A percentile compares a stretch with the other conserved stretches of the same genome.
Evolutionary conservation across 805 yeast genomes (phyloP).

Genomic region (Saturnispora mendoncae): DNA sequence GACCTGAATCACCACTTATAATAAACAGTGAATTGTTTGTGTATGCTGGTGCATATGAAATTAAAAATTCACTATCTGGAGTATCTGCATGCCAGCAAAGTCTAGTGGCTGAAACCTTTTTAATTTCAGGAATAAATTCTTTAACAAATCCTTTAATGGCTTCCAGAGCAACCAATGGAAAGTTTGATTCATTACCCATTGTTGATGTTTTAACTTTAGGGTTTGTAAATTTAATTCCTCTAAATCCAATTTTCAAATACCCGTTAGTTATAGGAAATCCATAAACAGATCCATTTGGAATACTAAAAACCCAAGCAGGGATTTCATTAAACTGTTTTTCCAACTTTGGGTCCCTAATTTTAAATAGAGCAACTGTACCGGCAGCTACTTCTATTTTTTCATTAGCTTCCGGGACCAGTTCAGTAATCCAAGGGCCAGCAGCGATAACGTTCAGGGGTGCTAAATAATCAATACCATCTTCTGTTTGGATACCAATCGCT

Average conservation of each 20-base stretch:
- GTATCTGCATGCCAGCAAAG: slow-evolving; percentile 32
- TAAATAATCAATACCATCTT: slow-evolving; percentile 19
- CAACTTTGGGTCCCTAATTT: slow-evolving; percentile 15
- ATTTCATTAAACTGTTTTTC: slow-evolving; percentile 18
- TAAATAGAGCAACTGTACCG: slow-evolving; percentile 26
- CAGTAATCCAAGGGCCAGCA: slow-evolving; percentile 26
- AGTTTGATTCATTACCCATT: slow-evolving; percentile 18
- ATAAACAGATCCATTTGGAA: slow-evolving; percentile 27
- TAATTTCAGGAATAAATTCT: slow-evolving; percentile 23
- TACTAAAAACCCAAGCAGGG: slow-evolving; percentile 27
- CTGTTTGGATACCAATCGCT: slow-evolving; percentile 22
- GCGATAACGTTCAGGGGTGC: slow-evolving; percentile 20
- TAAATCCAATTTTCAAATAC: slow-evolving; percentile 25
- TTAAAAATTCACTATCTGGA: slow-evolving; percentile 28
- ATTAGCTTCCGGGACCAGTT: slow-evolving; percentile 24
- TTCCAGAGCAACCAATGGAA: slow-evolving; percentile 25
- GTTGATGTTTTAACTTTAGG: slow-evolving; percentile 24
- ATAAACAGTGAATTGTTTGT: slow-evolving; percentile 25
- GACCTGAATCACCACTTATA: slow-evolving; percentile 34
- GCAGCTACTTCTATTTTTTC: slow-evolving; percentile 25
- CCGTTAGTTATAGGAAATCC: slow-evolving; percentile 27
- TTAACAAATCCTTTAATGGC: slow-evolving; percentile 21
- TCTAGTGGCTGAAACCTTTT: slow-evolving; percentile 19
- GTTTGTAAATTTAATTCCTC: slow-evolving; percentile 28
- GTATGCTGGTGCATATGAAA: slow-evolving; percentile 28